Evolutionary conservation across 208 protist genomes (phyloP).

Genomic region (Tetramitus jugosus): DNA sequence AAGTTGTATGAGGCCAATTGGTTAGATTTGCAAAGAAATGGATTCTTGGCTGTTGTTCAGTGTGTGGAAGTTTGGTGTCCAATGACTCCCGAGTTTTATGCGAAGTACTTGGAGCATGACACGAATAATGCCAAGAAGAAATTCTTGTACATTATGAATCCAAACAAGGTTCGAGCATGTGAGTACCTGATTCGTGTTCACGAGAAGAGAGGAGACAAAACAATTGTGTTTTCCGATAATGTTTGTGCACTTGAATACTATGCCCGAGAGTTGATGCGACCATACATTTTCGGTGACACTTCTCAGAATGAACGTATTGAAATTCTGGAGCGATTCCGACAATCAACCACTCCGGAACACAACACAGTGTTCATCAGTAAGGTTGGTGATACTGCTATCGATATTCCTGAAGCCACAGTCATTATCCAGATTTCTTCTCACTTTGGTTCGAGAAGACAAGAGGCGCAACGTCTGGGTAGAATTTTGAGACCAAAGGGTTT

Average conservation of each 20-base stretch:
- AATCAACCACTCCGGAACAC: conserved; percentile 48
- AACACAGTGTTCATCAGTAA: conserved; percentile 93
- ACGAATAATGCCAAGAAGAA: conserved; percentile 28
- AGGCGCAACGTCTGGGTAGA: conserved; percentile 90
- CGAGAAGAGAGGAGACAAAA: conserved; percentile 82
- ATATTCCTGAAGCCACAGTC: conserved; percentile 96
- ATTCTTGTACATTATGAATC: conserved; percentile 66
- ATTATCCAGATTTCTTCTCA: conserved; percentile 97
- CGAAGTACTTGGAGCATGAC: conserved; percentile 29
- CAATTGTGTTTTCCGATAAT: conserved; percentile 98
- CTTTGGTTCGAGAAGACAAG: conserved; percentile 83
- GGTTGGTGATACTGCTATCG: conserved; percentile 94
- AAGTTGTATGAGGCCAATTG: conserved; percentile 98
- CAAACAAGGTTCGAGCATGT: conserved; percentile 69
- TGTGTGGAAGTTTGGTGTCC: conserved; percentile 94
- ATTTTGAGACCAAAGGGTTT: conserved; percentile 79
- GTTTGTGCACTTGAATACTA: conserved; percentile 89
- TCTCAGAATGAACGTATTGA: conserved; percentile 73
- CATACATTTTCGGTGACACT: conserved; percentile 88
- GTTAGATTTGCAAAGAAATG: conserved; percentile 85
- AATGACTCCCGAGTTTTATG: conserved; percentile 76
- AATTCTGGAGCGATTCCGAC: conserved; percentile 85
- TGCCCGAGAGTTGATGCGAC: conserved; percentile 62
- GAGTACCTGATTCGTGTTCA: conserved; percentile 86
- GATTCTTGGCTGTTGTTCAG: conserved; percentile 92